Evolutionary conservation across 495 filamentous ascomycete species (phyloP).

Genomic region (Parathielavia hyrcaniae): DNA sequence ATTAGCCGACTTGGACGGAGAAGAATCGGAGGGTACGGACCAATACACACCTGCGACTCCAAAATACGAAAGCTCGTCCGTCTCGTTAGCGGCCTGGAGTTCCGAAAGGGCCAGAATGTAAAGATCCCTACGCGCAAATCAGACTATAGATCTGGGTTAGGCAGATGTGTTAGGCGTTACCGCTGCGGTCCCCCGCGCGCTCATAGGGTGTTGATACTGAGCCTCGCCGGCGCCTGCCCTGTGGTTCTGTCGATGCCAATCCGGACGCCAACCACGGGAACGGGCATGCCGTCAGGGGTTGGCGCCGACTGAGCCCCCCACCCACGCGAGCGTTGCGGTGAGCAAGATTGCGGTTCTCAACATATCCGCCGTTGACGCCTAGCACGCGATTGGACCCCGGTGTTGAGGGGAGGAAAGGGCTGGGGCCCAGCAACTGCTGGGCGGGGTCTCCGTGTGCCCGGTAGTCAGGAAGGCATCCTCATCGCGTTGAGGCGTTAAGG

Average conservation of each 20-base stretch:
- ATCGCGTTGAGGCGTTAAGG: too few species aligned
- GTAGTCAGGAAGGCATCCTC: neutral
- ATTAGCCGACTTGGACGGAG: constrained; percentile 6
- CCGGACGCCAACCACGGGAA: constrained; percentile 34
- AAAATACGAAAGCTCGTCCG: constrained; percentile 44
- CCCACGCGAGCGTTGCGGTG: constrained; percentile 14
- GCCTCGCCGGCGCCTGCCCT: constrained; percentile 32
- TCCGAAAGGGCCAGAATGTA: constrained; percentile 42
- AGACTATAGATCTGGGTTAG: constrained; percentile 10
- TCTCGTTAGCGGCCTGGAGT: constrained; percentile 38
- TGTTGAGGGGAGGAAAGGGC: neutral
- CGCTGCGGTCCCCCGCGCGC: constrained; percentile 36
- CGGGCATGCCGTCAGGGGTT: constrained; percentile 11
- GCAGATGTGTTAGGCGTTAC: constrained; percentile 24
- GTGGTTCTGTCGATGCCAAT: constrained; percentile 35
- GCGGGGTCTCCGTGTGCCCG: neutral
- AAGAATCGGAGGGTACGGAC: neutral
- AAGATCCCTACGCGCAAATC: constrained; percentile 34
- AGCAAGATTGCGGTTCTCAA: constrained; percentile 11
- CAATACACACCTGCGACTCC: constrained; percentile 40
- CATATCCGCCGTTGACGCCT: constrained; percentile 18
- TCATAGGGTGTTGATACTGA: constrained; percentile 37
- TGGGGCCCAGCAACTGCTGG: constrained; percentile 6
- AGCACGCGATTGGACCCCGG: constrained; percentile 4
- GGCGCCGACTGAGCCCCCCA: constrained; percentile 5